Evolutionary conservation across 208 protist genomes (phyloP).

Genomic region (Zelonia costaricensis): DNA sequence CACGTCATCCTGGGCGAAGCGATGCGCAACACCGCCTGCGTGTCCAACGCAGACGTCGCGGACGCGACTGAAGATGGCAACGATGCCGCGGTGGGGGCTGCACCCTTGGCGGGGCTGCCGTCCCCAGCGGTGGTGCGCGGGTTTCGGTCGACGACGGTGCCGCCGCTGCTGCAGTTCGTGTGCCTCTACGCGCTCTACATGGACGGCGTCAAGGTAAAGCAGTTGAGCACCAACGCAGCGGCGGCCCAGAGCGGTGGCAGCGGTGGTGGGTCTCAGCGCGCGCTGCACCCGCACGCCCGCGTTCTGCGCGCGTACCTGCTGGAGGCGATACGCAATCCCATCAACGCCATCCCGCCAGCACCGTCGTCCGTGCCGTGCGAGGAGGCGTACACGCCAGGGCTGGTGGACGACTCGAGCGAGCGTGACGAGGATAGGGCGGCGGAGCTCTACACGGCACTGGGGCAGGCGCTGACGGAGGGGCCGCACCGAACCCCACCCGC

Average conservation of each 20-base stretch:
- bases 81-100: no score
- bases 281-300: constrained; percentile 67
- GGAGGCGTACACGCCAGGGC: neutral
- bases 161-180: constrained; percentile 65
- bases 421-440: neutral
- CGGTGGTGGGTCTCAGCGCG: constrained; percentile 40
- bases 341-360: constrained; percentile 6
- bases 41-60: no score
- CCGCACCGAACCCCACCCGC: constrained; percentile 14
- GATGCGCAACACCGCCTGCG: constrained; percentile 44
- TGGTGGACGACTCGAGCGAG: neutral
- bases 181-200: constrained; percentile 82
- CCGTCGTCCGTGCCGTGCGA: neutral
- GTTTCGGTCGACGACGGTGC: constrained; percentile 34
- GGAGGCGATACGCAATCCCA: constrained; percentile 55
- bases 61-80: neutral
- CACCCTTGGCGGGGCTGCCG: no score
- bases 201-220: constrained; percentile 69
- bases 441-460: neutral
- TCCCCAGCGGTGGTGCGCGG: constrained; percentile 16
- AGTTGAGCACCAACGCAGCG: constrained; percentile 20
- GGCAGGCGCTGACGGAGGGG: neutral
- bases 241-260: constrained; percentile 3
- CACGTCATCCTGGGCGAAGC: constrained; percentile 41
- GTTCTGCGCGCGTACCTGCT: constrained; percentile 62